Evolutionary conservation across 139 green algal genomes (phyloP), one percentile per base, ranked within the genome.

Genomic region (Chlorella sorokiniana): DNA sequence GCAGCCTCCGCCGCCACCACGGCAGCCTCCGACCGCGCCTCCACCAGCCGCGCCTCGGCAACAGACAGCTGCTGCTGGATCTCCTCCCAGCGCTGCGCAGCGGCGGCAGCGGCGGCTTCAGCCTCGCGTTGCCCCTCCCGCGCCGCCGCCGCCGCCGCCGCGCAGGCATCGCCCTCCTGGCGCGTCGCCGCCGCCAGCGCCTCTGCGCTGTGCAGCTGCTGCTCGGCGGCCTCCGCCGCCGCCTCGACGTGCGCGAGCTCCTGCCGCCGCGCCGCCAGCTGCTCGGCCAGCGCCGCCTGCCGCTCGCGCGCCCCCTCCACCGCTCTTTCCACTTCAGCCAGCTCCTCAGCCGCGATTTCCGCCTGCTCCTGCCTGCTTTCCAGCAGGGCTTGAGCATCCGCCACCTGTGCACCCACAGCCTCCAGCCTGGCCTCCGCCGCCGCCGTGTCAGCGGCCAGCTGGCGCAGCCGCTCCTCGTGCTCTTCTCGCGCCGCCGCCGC

Each of bases 161-260:
- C 52, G 29, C 31, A 38, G 11, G 51, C 54, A 16, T 37, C 68
- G 48, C 56, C 38, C 59, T 79, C 68, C 67, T 70, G 69, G 23
- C 51, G 64, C 23, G 31, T 42, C 33, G 27, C 44, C 25, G 14
- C 22, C 69, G 78, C 9, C 54, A 71, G 59, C n/a, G 78, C 54
- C n/a, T 64, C 45, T 29, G 29, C 40, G 54, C 54, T 69, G 38
- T 67, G 63, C 42, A 83, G 78, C 51, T 69, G 69, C 78, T 76
- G 64, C 42, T 76, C 54, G 0, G 71, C 68, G 6, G 71, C 59
- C 4, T 48, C 59, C 1, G 71, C 56, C 22, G 70, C 71, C 16
- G 35, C 71, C 38, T 64, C 44, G 0, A 48, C 37, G 33, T 84
- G 33, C 48, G 10, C 22, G 33, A 84, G 79, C 68, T 84, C 62